Base-by-base conservation (phyloP, 2,329 filamentous ascomycete genomes). In the Ophiocordyceps camponoti-saundersi region DNA sequence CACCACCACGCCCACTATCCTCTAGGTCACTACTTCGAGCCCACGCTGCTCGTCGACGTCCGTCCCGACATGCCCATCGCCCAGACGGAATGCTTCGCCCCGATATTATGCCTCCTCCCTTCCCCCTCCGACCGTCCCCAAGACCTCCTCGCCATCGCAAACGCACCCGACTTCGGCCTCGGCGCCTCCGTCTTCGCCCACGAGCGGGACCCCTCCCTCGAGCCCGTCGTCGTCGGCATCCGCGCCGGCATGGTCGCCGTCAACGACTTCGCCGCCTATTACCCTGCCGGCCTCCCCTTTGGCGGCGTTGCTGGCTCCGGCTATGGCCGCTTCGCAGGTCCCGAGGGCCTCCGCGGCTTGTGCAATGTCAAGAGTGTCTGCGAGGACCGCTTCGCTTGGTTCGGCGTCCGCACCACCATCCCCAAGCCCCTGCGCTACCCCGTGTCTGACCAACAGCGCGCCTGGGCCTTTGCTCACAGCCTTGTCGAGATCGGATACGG, bases 191-290 rank as follows among this genome's bases (percentile, higher is more conserved):
- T 98, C 36, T 95, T 93, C 61, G 92, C 89, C 32, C 70, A 74
- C 45, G 75, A 81, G 49, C 62, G 65, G 26, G 72, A 76, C 48
- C 68, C 70, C 2, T 72, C 77, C 45, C 69, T 95, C 1, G 64
- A 73, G 16, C 67, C 67, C 16, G 77, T 93, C 26, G 78, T 90
- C 1, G 65, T 65, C 20, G 76, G 78, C 22, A 72, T 95, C 46
- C 77, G 82, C 51, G 80, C 84, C 0, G 92, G 92, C 42, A 95
- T 95, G 84, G 85, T 96, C 0, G 80, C 87, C 22, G 77, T 98
- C 54, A 98, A 98, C 61, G 92, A 98, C 66, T 98, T 98, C 58
- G 92, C 82, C 20, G 82, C 80, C 26, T 95, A 80, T 63, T 98
- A 98, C 60, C 87, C 90, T 46, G 89, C 94, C 8, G 88, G 95